Evolutionary conservation across 2,329 filamentous ascomycete species (phyloP).

Genomic region (Botryosphaeria dothidea): DNA sequence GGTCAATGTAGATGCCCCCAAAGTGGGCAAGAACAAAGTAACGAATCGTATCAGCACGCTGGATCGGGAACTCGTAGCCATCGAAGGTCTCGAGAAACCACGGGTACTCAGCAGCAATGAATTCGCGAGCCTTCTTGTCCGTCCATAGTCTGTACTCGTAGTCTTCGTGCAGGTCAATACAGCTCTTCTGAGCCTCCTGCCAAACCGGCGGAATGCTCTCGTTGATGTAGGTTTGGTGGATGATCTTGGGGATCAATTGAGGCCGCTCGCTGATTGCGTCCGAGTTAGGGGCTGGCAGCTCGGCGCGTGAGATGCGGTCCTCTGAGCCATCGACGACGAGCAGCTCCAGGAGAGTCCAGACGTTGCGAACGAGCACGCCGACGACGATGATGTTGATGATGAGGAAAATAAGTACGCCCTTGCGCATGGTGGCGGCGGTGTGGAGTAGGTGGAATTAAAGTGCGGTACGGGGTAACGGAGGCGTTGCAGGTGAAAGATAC

Average conservation of each 20-base stretch:
- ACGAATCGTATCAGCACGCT: constrained; percentile 75
- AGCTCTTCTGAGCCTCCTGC: constrained; percentile 65
- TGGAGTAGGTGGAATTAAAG: constrained; percentile 3
- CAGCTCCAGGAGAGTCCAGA: constrained; percentile 71
- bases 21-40: constrained; percentile 78
- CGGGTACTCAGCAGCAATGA: constrained; percentile 67
- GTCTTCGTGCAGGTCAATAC: constrained; percentile 66
- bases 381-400: constrained; percentile 65
- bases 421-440: constrained; percentile 53
- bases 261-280: constrained; percentile 57
- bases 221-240: constrained; percentile 76
- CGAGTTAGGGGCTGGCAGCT: constrained; percentile 66
- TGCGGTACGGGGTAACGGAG: constrained; percentile 11
- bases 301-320: constrained; percentile 66
- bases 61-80: constrained; percentile 72
- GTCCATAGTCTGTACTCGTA: constrained; percentile 85
- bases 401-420: constrained; percentile 63
- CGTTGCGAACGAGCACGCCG: constrained; percentile 63
- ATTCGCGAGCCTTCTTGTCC: constrained; percentile 66
- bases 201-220: constrained; percentile 68
- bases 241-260: constrained; percentile 72
- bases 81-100: constrained; percentile 78
- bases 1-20: constrained; percentile 78
- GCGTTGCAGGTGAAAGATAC: not conserved
- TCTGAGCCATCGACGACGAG: constrained; percentile 67